phyloP scores from a whole-genome alignment of 495 filamentous ascomycete genomes.

The Penicillium crystallinum region DNA sequence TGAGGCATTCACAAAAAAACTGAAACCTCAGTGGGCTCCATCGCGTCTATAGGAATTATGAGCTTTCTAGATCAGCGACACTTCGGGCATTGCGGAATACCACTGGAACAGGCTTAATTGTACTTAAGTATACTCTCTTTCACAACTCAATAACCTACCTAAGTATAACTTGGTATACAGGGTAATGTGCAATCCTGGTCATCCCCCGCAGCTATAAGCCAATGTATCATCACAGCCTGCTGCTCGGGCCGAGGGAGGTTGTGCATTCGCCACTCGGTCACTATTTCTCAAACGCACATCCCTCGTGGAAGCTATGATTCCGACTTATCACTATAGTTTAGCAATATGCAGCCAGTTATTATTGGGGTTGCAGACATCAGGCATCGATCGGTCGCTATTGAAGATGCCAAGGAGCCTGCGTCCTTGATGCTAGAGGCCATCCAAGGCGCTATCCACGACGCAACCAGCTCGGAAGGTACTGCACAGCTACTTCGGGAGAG shows the following conservation, averaged over 20 bases:
- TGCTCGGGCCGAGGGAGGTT: neutral
- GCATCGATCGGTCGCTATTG: slow-evolving; percentile 39
- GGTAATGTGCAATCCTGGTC: neutral
- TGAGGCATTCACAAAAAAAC: slow-evolving; percentile 68
- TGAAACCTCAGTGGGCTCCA: slow-evolving; percentile 57
- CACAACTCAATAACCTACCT: too few relatives aligned
- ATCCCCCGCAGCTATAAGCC: neutral
- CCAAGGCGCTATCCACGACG: slow-evolving; percentile 39
- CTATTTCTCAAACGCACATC: too few relatives aligned
- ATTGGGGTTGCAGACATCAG: slow-evolving; percentile 52
- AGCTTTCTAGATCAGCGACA: too few relatives aligned
- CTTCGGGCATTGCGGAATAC: too few relatives aligned
- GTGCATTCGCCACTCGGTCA: too few relatives aligned
- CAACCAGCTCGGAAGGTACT: slow-evolving; percentile 11
- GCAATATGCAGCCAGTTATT: slow-evolving; percentile 35
- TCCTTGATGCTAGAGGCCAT: slow-evolving; percentile 49
- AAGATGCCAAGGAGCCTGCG: slow-evolving; percentile 50
- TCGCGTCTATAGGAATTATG: slow-evolving; percentile 5
- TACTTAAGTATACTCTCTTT: too few relatives aligned
- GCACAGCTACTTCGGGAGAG: slow-evolving; percentile 29
- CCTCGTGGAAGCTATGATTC: too few relatives aligned
- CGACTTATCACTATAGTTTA: neutral
- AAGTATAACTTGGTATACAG: neutral
- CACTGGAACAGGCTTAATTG: too few relatives aligned
- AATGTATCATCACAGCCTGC: neutral